Evolutionary conservation across 2,329 filamentous ascomycete species (phyloP), one percentile per base, ranked within the genome.

Genomic region (Fusarium sp.): DNA sequence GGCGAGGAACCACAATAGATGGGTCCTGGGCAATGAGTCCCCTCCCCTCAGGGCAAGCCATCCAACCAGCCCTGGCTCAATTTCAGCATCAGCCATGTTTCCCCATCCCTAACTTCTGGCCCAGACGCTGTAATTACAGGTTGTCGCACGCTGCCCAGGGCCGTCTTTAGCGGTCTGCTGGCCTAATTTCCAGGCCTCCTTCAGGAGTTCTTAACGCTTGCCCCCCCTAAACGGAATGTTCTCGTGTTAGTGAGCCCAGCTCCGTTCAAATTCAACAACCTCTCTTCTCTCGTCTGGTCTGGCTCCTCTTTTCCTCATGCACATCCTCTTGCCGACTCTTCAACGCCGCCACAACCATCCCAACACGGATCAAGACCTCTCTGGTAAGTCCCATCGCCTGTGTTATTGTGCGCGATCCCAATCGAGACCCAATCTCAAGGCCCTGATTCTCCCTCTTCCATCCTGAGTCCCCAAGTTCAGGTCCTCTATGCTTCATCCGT

Each of bases 271-370:
- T 82, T 80, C 77, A 79, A 79, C 78, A 78, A 80, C 81, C 77
- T 82, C 78, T 74, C 70, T 73, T 69, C 70, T 75, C 71, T 58
- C 41, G 10, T 29, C 55, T 58, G 41, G 73, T 64, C 78, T 77
- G 76, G 78, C 80, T 83, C 82, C 82, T 83, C 82, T 83, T 83
- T 83, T 83, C 82, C 80, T 79, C 80, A 80, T 82, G 78, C 81
- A 82, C 82, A 82, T 80, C 79, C 79, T 80, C 79, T 76, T 77
- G 79, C 77, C 76, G 76, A 78, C 77, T 68, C 73, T 77, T 74
- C 63, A 72, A 74, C 76, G 72, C 78, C 80, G 76, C 77, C 78
- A 79, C 77, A 78, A 79, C 76, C 76, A 80, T 76, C 72, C 56
- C 78, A 79, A 76, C 65, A 75, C 75, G 72, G 73, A 75, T 80